Evolutionary conservation across 495 filamentous ascomycete genomes (phyloP).

Genomic region (Aspergillus sclerotiicarbonarius): DNA sequence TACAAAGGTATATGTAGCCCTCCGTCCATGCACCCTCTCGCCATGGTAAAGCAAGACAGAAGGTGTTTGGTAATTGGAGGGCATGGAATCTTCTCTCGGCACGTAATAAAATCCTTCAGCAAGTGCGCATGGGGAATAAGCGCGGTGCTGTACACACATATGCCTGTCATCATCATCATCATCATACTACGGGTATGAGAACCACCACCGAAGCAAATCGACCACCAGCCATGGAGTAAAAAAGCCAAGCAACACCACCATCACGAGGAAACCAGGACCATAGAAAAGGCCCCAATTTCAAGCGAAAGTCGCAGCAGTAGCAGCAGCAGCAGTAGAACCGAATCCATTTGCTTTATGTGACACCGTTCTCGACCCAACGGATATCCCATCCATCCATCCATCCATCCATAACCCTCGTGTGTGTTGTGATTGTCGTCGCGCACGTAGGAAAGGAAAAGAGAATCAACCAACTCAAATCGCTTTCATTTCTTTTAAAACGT

Average conservation of each 20-base stretch:
- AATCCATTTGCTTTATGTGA: conserved; percentile 2
- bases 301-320: conserved; percentile 9
- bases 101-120: conserved; percentile 97
- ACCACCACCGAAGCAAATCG: not conserved
- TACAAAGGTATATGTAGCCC: conserved; percentile 58
- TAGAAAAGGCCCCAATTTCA: not conserved
- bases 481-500: conserved; percentile 28
- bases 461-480: conserved; percentile 40
- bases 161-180: conserved; percentile 56
- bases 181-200: not conserved
- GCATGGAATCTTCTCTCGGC: conserved; percentile 72
- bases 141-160: conserved; percentile 99
- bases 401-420: not conserved
- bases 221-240: conserved; percentile 1
- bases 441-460: not conserved
- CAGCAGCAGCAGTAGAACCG: conserved; percentile 4
- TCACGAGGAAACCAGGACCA: not conserved
- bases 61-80: conserved; percentile 93
- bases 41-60: conserved; percentile 54
- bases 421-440: not conserved
- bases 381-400: conserved; percentile 12
- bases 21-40: conserved; percentile 83
- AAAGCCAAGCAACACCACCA: conserved; percentile 8
- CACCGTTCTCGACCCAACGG: not conserved
- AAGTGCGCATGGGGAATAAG: conserved; percentile 66